A percentile compares a stretch with the other conserved stretches of the same genome.
Evolutionary conservation across 768 basidiomycete genomes (phyloP).

Genomic region (Podaxis mareebaensis): DNA sequence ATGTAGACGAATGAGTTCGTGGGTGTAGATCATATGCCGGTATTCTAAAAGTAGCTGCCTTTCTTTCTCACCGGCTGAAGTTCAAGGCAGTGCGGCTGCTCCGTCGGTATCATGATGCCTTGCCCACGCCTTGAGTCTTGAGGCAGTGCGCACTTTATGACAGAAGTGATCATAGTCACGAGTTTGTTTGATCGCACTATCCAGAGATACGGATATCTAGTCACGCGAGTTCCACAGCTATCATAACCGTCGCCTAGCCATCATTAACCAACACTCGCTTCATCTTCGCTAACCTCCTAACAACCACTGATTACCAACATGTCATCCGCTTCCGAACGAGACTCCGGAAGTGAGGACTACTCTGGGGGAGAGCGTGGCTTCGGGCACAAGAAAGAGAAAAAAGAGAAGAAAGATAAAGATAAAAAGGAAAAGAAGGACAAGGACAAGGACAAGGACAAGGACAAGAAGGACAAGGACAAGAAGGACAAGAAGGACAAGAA

Average conservation of each 20-base stretch:
- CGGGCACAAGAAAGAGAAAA: conserved; percentile 7
- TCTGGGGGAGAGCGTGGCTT: conserved; percentile 2
- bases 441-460: conserved; percentile 27
- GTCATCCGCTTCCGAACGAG: conserved; percentile 5
- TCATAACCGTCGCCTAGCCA: not conserved
- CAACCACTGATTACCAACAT: not conserved
- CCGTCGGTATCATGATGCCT: not conserved
- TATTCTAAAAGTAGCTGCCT: not conserved
- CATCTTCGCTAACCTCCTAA: not conserved
- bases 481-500: conserved; percentile 28
- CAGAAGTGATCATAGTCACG: not conserved
- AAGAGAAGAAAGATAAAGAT: conserved; percentile 23
- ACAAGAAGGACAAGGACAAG: conserved; percentile 26
- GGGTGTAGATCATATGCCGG: not conserved
- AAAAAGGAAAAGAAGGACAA: conserved; percentile 24
- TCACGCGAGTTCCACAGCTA: not conserved
- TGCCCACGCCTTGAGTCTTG: not conserved
- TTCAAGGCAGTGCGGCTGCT: not conserved
- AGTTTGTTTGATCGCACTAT: not conserved
- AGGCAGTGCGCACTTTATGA: conserved; percentile 1
- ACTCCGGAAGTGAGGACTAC: conserved; percentile 1
- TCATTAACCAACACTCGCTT: conserved; percentile 8
- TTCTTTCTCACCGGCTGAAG: not conserved
- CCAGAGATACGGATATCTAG: not conserved
- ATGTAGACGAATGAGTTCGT: not conserved